These are phyloP conservation scores for Aureobasidium zeae DNA, from an alignment of 2,329 filamentous ascomycete genomes.

Conservation along the genomic window DNA sequence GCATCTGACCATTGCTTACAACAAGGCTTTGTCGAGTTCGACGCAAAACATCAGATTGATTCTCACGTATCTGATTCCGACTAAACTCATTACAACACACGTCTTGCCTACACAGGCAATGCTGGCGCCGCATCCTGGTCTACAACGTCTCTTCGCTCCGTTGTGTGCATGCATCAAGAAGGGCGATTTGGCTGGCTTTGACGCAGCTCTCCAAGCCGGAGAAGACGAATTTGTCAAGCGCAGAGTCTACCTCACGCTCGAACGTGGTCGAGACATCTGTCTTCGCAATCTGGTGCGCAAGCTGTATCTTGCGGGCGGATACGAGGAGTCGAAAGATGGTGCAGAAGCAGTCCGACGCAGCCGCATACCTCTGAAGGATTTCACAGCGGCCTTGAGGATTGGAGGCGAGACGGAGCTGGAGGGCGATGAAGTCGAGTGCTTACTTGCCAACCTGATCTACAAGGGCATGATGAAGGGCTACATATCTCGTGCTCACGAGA, in stretches of 20 bases:
- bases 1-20: conserved; percentile 70
- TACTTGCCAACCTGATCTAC: conserved; percentile 95
- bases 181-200: conserved; percentile 76
- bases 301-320: conserved; percentile 78
- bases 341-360: conserved; percentile 55
- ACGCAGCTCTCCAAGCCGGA: conserved; percentile 66
- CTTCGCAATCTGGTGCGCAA: conserved; percentile 86
- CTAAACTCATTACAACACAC: conserved; percentile 78
- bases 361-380: conserved; percentile 73
- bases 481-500: conserved; percentile 80
- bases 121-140: conserved; percentile 62
- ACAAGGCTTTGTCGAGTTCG: conserved; percentile 21
- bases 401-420: conserved; percentile 43
- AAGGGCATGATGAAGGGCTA: conserved; percentile 75
- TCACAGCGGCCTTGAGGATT: conserved; percentile 72
- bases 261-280: conserved; percentile 83
- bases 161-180: conserved; percentile 69
- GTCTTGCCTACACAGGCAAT: conserved; percentile 66
- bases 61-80: conserved; percentile 88
- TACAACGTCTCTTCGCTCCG: conserved; percentile 70
- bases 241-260: conserved; percentile 88
- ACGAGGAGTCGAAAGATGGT: conserved; percentile 64
- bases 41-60: conserved; percentile 81
- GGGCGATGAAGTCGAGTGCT: conserved; percentile 88
- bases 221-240: conserved; percentile 91